phyloP scores from a whole-genome alignment of 345 rosid species.

The Eucalyptus lansdowneana region DNA sequence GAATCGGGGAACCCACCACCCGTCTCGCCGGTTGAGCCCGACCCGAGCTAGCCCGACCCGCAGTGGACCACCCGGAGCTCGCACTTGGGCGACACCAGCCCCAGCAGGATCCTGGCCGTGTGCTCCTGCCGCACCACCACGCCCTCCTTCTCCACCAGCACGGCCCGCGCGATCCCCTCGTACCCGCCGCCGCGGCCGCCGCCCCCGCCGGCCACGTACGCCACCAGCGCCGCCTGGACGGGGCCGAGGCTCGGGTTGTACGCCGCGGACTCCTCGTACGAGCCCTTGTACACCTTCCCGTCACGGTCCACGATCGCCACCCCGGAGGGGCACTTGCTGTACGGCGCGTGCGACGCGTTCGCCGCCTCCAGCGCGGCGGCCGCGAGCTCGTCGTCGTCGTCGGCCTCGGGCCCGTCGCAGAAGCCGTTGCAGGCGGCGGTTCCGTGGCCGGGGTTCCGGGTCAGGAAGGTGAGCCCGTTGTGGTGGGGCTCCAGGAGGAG shows the following conservation, averaged over 20 bases:
- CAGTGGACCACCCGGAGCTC: slow-evolving; percentile 65
- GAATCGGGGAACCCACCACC: background rate
- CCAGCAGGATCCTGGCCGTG: slow-evolving; percentile 55
- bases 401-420: background rate
- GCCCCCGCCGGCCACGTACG: slow-evolving; percentile 43
- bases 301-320: slow-evolving; percentile 61
- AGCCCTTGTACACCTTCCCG: slow-evolving; percentile 70
- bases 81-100: slow-evolving; percentile 57
- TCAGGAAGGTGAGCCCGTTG: slow-evolving; percentile 20
- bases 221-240: slow-evolving; percentile 84
- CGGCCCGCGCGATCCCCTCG: slow-evolving; percentile 57
- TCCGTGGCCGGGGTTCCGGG: background rate
- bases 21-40: background rate
- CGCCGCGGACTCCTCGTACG: slow-evolving; percentile 91
- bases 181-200: slow-evolving; percentile 73
- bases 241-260: slow-evolving; percentile 95
- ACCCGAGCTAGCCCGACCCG: background rate
- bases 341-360: slow-evolving; percentile 78
- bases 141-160: slow-evolving; percentile 70
- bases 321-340: slow-evolving; percentile 85
- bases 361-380: slow-evolving; percentile 64
- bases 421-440: background rate
- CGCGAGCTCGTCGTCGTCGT: slow-evolving; percentile 11
- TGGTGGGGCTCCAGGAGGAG: slow-evolving; percentile 55
- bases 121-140: slow-evolving; percentile 57